These are phyloP conservation scores for Apiospora arundinis DNA, from an alignment of 2,329 filamentous ascomycete species.

Conservation along the genomic window DNA sequence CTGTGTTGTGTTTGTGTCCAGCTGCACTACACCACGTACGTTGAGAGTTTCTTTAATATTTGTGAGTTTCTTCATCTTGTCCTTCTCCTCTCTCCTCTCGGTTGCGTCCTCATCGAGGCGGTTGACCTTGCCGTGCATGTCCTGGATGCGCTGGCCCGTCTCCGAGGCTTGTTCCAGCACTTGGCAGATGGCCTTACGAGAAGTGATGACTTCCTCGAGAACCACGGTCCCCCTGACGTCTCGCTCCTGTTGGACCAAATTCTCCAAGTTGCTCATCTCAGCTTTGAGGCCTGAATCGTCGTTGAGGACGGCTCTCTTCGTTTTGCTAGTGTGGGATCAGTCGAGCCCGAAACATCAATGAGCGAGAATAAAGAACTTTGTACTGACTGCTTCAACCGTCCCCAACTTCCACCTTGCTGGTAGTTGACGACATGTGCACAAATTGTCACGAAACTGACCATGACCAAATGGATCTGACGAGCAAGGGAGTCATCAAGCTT, in stretches of 20 bases:
- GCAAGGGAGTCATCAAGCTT: neutral
- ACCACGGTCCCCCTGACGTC: conserved; percentile 35
- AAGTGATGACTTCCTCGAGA: conserved; percentile 27
- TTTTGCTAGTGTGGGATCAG: neutral
- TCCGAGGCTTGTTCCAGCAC: neutral
- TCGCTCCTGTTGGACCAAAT: conserved; percentile 29
- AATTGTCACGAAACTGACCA: conserved; percentile 36
- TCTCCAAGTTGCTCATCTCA: conserved; percentile 33
- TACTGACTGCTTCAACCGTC: conserved; percentile 29
- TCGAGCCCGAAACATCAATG: no score
- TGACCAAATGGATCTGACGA: conserved; percentile 23
- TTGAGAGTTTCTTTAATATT: neutral
- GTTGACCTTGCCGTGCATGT: neutral
- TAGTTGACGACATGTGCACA: conserved; percentile 39
- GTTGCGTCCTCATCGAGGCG: neutral
- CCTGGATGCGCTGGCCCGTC: neutral
- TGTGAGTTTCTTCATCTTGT: neutral
- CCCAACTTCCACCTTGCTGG: conserved; percentile 32
- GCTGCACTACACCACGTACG: neutral
- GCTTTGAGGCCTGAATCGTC: conserved; percentile 31
- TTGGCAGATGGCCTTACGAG: conserved; percentile 13
- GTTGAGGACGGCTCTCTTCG: conserved; percentile 31
- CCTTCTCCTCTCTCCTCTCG: neutral
- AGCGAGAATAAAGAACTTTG: no score
- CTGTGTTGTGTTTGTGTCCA: neutral